Evolutionary conservation across 2,329 filamentous ascomycete species (phyloP).

Genomic region (Aspergillus bombycis): DNA sequence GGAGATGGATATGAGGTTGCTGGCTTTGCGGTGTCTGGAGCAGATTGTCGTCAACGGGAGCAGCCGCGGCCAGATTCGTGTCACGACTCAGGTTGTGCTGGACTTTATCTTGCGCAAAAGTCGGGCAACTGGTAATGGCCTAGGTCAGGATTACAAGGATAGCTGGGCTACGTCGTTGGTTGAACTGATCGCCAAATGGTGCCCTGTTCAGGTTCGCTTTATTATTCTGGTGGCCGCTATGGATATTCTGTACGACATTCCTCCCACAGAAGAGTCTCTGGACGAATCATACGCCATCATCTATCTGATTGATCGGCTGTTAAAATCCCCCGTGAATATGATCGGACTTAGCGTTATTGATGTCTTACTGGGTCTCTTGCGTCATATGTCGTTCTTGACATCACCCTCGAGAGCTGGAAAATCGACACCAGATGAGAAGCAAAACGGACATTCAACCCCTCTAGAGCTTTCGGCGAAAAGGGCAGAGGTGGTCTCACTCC

Average conservation of each 20-base stretch:
- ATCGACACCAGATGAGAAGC: conserved; percentile 31
- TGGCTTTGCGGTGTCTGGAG: conserved; percentile 84
- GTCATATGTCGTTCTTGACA: conserved; percentile 77
- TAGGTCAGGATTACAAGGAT: conserved; percentile 50
- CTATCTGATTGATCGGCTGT: conserved; percentile 76
- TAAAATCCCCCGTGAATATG: conserved; percentile 87
- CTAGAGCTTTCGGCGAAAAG: conserved; percentile 54
- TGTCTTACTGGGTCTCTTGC: conserved; percentile 80
- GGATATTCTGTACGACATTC: conserved; percentile 71
- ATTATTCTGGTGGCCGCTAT: conserved; percentile 82
- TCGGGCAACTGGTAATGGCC: conserved; percentile 54
- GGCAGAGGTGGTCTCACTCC: conserved; percentile 66
- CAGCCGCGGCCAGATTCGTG: conserved; percentile 78
- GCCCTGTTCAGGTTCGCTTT: conserved; percentile 92
- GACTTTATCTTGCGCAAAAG: conserved; percentile 68
- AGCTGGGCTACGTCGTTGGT: conserved; percentile 86
- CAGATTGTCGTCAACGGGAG: conserved; percentile 77
- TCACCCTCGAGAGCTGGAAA: conserved; percentile 59
- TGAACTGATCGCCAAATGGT: conserved; percentile 79
- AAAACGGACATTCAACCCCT: conserved; percentile 15
- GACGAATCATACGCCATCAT: conserved; percentile 74
- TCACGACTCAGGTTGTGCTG: conserved; percentile 73
- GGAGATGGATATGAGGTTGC: conserved; percentile 82
- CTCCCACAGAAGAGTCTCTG: conserved; percentile 71
- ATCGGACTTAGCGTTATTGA: conserved; percentile 98